These are phyloP conservation scores for Teratosphaeria epicoccoides DNA, from an alignment of 2,329 filamentous ascomycete species.

Conservation along the genomic window DNA sequence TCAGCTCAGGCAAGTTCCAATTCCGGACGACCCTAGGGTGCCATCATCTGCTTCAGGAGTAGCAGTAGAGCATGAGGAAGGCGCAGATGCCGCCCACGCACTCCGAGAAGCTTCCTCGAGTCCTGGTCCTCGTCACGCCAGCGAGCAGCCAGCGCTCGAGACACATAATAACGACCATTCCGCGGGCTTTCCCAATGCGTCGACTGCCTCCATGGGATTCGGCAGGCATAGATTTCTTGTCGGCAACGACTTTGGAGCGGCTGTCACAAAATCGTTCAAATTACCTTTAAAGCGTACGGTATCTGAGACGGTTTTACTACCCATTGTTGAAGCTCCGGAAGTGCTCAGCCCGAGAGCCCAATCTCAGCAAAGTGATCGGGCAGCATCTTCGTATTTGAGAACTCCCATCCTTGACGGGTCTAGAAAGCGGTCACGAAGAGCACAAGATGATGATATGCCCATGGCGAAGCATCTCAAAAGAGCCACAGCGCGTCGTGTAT, in stretches of 20 bases:
- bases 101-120: not conserved
- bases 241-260: not conserved
- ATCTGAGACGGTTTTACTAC: not conserved
- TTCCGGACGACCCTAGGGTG: not conserved
- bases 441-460: not conserved
- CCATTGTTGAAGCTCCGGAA: not conserved
- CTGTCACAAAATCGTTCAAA: constrained; percentile 4
- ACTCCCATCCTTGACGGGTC: constrained; percentile 6
- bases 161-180: not conserved
- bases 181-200: not conserved
- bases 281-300: constrained; percentile 2
- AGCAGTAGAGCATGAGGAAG: not conserved
- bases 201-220: not conserved
- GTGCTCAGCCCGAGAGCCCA: not conserved
- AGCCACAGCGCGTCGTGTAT: not conserved
- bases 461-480: not conserved
- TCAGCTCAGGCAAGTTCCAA: not conserved
- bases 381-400: constrained; percentile 17
- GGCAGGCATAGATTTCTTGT: not conserved
- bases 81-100: not conserved
- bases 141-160: not conserved
- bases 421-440: not conserved
- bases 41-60: not conserved
- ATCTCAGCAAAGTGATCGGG: not conserved
- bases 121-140: not conserved